Conservation (phyloP, 2,329 filamentous ascomycete genomes). For the Fusarium sp. region DNA sequence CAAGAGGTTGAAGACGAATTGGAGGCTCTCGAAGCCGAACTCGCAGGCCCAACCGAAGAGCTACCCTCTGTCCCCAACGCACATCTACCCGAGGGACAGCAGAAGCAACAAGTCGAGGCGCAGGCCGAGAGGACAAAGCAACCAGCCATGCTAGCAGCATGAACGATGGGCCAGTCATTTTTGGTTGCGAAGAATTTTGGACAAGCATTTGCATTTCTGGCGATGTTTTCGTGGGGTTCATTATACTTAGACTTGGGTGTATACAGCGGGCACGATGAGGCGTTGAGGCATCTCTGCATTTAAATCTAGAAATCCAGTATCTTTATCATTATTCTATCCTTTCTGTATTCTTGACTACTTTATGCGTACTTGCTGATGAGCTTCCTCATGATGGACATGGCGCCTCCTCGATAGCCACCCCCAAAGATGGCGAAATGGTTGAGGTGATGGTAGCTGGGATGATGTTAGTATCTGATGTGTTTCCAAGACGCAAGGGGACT, state of each 20-base stretch:
- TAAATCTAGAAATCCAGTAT: slow-evolving; percentile 26
- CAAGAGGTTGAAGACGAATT: slow-evolving; percentile 98
- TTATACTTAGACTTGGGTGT: slow-evolving; percentile 42
- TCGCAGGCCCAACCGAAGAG: slow-evolving; percentile 45
- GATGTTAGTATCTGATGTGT: slow-evolving; percentile 1
- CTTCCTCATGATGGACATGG: slow-evolving; percentile 83
- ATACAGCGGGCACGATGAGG: slow-evolving; percentile 48
- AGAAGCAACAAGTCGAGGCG: slow-evolving; percentile 35
- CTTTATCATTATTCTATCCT: slow-evolving; percentile 15
- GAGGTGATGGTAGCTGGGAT: slow-evolving; percentile 83
- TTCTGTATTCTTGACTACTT: slow-evolving; percentile 42
- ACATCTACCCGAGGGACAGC: slow-evolving; percentile 51
- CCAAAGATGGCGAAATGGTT: slow-evolving; percentile 93
- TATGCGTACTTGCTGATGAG: slow-evolving; percentile 79
- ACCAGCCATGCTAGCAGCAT: slow-evolving; percentile 59
- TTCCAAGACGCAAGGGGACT: slow-evolving; percentile 50
- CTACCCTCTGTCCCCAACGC: slow-evolving; percentile 54
- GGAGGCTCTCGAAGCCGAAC: slow-evolving; percentile 76
- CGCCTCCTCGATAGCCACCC: slow-evolving; percentile 81
- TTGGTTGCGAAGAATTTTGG: slow-evolving; percentile 16
- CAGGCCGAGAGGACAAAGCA: slow-evolving; percentile 49
- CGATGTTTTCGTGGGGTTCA: slow-evolving; percentile 11
- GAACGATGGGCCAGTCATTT: slow-evolving; percentile 7
- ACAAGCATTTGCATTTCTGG: slow-evolving; percentile 40
- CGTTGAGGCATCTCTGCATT: slow-evolving; percentile 46